These are phyloP conservation scores for Thuja plicata DNA, from an alignment of 83 land plant species.

Conservation along the genomic window DNA sequence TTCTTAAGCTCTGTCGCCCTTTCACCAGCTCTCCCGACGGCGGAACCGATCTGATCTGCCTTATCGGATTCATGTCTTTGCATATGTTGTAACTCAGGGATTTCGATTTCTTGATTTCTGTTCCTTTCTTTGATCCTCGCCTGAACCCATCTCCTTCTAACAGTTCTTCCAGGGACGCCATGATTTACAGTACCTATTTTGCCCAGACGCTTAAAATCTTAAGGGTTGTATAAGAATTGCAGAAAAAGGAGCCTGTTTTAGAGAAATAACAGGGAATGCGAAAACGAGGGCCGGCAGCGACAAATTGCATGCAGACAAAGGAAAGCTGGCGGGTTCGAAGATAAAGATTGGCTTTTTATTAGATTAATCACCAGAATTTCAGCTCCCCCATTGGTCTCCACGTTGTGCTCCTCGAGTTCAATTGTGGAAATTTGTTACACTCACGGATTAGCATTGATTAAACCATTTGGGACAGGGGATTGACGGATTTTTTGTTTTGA, in stretches of 20 bases:
- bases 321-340: not conserved
- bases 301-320: not conserved
- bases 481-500: too few species aligned
- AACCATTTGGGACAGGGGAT: not conserved
- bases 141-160: constrained; percentile 46
- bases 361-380: too few species aligned
- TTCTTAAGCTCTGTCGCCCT: not conserved
- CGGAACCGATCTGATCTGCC: not conserved
- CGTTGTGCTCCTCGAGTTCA: not conserved
- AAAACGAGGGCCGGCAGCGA: not conserved
- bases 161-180: constrained; percentile 42
- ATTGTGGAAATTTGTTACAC: not conserved
- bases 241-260: not conserved
- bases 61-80: not conserved
- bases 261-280: not conserved
- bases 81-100: not conserved
- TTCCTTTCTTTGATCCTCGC: constrained; percentile 11
- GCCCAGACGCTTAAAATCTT: not conserved
- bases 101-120: not conserved
- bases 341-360: too few species aligned
- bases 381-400: not conserved
- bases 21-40: too few species aligned
- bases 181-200: not conserved
- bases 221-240: too few species aligned
- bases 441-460: not conserved